Base-by-base conservation (phyloP, 83 land plant species). In the Thuja plicata region DNA sequence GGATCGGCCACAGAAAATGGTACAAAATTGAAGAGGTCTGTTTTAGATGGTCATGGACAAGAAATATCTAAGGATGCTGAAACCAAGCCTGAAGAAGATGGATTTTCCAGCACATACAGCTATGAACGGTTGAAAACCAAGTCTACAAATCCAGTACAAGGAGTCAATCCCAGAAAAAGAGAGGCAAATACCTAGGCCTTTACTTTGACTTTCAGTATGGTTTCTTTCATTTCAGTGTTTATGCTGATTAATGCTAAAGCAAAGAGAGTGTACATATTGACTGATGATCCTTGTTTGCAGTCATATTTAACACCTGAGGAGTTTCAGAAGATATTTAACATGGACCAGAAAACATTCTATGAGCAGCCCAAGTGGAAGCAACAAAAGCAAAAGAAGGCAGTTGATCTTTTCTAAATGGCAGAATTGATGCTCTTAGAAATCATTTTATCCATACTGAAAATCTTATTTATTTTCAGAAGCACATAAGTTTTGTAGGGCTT, bases 351-450 rank as follows among this genome's bases (percentile, higher is more conserved):
- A 32, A 89, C 92, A 93, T 93, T 93, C 84, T 89, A 89, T 50
- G 87, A 91, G 80, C 91, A 91, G 78, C 94, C 94, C 19, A 93
- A 93, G 90, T 93, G 94, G 94, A 93, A 93, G 88, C 94, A 93
- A 74, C 91, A 93, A 35, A 90, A 81, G 82, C 89, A 82, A 82
- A 82, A 82, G 85, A 89, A 88, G 57, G 92, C 88, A 17, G 87
- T 90, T 24, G 90, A 92, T 82, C 90, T 92, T 4, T 92, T 92
- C 86, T 91, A 90, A 87, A 40, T 32, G 78, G 15, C 38, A 76
- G 30, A 12, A 32, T 88, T 12, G 34, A 37, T 84, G 32, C 55
- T 83, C 57, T 78, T 66, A 52, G 60, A 60, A 35, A 55, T 50
- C 52, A 80, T n/a, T 50, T 35, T 35, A 11, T 84, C 50, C 86